Evolutionary conservation across 495 filamentous ascomycete genomes (phyloP).

Genomic region (Physcia stellaris): DNA sequence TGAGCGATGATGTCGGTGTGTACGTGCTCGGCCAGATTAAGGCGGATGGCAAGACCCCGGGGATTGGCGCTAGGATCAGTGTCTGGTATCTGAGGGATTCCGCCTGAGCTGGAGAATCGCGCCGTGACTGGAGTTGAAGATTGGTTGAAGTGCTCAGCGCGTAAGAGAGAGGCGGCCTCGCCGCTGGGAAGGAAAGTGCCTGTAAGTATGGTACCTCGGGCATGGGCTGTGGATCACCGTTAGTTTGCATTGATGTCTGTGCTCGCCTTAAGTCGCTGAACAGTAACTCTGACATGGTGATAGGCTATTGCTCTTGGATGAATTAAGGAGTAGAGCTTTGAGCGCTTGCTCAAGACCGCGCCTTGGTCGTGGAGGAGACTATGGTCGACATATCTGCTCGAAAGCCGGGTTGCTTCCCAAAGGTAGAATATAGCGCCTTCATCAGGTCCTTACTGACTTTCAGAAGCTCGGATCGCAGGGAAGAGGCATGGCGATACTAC

Average conservation of each 20-base stretch:
- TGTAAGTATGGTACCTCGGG: slow-evolving; percentile 31
- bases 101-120: slow-evolving; percentile 40
- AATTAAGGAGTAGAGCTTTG: too few relatives aligned
- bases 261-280: too few relatives aligned
- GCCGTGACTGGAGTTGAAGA: slow-evolving; percentile 31
- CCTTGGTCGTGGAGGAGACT: too few relatives aligned
- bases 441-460: slow-evolving; percentile 28
- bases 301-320: not conserved
- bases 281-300: too few relatives aligned
- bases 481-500: slow-evolving; percentile 26
- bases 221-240: slow-evolving; percentile 36
- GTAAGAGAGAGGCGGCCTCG: slow-evolving; percentile 27
- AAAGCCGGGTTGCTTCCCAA: slow-evolving; percentile 31
- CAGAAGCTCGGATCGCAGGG: slow-evolving; percentile 25
- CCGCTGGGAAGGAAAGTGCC: slow-evolving; percentile 37
- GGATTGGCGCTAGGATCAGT: slow-evolving; percentile 34
- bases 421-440: slow-evolving; percentile 23
- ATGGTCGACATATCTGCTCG: too few relatives aligned
- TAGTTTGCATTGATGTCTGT: too few relatives aligned
- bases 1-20: slow-evolving; percentile 45
- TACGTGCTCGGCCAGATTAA: slow-evolving; percentile 28
- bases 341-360: too few relatives aligned
- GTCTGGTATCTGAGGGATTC: slow-evolving; percentile 37
- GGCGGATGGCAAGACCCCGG: slow-evolving; percentile 35
- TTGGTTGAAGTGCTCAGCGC: slow-evolving; percentile 34